Evolutionary conservation across 768 basidiomycete genomes (phyloP).

Genomic region (Omphalotus guepiniiformis): DNA sequence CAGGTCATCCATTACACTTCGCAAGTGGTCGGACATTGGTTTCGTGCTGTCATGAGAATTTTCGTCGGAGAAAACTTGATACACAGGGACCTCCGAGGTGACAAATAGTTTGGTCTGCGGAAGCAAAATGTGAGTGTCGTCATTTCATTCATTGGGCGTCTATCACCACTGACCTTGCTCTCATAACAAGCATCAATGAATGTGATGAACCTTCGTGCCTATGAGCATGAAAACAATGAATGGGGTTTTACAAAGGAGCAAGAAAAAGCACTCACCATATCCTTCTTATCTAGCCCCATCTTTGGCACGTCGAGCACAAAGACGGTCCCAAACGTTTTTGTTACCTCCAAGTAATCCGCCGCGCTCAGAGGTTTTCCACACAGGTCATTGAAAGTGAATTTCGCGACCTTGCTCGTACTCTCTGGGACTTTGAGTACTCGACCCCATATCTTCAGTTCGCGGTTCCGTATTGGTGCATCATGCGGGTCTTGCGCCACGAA

Average conservation of each 20-base stretch:
- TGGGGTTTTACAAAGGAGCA: not conserved
- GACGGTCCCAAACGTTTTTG: slow-evolving; percentile 79
- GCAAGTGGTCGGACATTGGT: slow-evolving; percentile 77
- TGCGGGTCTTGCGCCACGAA: slow-evolving; percentile 50
- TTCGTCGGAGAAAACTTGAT: slow-evolving; percentile 84
- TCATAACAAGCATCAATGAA: slow-evolving; percentile 98
- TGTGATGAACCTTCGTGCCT: slow-evolving; percentile 95
- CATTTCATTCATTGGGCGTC: too few relatives aligned
- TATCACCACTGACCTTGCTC: slow-evolving; percentile 54
- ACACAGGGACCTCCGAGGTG: slow-evolving; percentile 89
- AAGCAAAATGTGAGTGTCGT: slow-evolving; percentile 1
- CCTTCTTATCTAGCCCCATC: slow-evolving; percentile 84
- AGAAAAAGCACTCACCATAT: slow-evolving; percentile 50
- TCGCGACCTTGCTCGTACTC: slow-evolving; percentile 75
- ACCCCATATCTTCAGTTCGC: slow-evolving; percentile 85
- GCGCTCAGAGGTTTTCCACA: slow-evolving; percentile 90
- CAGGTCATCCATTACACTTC: slow-evolving; percentile 93
- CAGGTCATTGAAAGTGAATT: slow-evolving; percentile 80
- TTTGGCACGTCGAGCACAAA: slow-evolving; percentile 87
- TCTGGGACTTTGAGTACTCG: slow-evolving; percentile 75
- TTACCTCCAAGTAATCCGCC: slow-evolving; percentile 94
- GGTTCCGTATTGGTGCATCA: slow-evolving; percentile 55
- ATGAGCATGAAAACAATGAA: not conserved
- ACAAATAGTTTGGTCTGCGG: slow-evolving; percentile 82
- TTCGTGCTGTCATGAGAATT: slow-evolving; percentile 30